Percentiles rank a stretch among this genome's conserved stretches.
Conservation (phyloP, 208 protist species). For the Trypanosoma lewisi region DNA sequence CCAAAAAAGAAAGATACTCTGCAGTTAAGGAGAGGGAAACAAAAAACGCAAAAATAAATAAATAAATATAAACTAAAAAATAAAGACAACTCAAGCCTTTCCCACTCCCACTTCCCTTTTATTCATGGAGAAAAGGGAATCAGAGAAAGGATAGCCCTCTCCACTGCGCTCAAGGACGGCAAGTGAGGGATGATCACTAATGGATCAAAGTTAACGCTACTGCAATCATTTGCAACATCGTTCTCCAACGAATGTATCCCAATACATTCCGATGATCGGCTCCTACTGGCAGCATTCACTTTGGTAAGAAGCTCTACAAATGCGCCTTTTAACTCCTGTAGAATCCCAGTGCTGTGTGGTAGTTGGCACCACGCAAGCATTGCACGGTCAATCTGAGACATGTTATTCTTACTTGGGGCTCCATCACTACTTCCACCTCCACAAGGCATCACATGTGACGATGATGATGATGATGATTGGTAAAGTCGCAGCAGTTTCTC, state of each 20-base stretch:
- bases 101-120: neutral
- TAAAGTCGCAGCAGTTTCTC: neutral
- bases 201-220: neutral
- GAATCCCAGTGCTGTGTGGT: neutral
- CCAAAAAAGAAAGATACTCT: neutral
- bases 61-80: too few species aligned
- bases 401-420: neutral
- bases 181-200: neutral
- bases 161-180: slow-evolving; percentile 1
- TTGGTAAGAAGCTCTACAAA: neutral
- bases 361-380: slow-evolving; percentile 5
- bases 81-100: neutral
- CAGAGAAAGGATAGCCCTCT: slow-evolving; percentile 9
- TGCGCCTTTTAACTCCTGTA: slow-evolving; percentile 5
- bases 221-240: neutral
- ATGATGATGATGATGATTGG: neutral
- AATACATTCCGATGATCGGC: neutral
- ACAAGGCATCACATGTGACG: neutral
- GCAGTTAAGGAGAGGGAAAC: neutral
- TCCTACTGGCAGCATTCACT: neutral
- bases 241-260: neutral
- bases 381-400: neutral
- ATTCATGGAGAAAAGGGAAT: neutral
- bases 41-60: slow-evolving; percentile 1
- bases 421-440: neutral